These are phyloP conservation scores for Phytophthora citricola DNA, from an alignment of 352 stramenopile species.

Conservation along the genomic window DNA sequence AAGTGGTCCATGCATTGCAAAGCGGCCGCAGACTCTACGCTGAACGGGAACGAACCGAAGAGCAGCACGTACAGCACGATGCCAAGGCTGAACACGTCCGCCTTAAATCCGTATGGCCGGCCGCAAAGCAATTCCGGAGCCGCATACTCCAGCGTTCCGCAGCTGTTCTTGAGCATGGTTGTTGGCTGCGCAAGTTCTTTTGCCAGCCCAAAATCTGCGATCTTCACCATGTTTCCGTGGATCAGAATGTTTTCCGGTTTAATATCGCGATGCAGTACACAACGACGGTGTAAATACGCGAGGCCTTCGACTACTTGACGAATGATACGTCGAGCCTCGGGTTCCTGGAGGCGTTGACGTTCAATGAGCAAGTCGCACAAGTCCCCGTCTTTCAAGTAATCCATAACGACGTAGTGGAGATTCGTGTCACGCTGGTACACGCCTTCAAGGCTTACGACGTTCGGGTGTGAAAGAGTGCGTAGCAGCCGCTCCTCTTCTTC, in stretches of 20 bases:
- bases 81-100: slow-evolving; percentile 82
- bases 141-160: slow-evolving; percentile 81
- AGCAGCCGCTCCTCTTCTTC: slow-evolving; percentile 79
- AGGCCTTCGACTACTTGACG: slow-evolving; percentile 64
- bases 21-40: slow-evolving; percentile 68
- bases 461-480: slow-evolving; percentile 65
- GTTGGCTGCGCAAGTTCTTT: slow-evolving; percentile 60
- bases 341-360: slow-evolving; percentile 62
- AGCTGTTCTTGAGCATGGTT: slow-evolving; percentile 67
- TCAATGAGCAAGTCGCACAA: slow-evolving; percentile 80
- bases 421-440: slow-evolving; percentile 69
- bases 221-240: slow-evolving; percentile 73
- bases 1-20: slow-evolving; percentile 75
- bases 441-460: slow-evolving; percentile 70
- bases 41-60: slow-evolving; percentile 84
- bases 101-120: slow-evolving; percentile 75
- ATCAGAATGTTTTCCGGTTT: slow-evolving; percentile 88
- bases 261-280: slow-evolving; percentile 77
- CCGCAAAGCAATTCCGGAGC: slow-evolving; percentile 75
- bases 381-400: slow-evolving; percentile 80
- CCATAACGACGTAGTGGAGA: slow-evolving; percentile 87
- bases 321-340: slow-evolving; percentile 64
- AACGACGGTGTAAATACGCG: slow-evolving; percentile 68
- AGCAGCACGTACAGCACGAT: slow-evolving; percentile 84
- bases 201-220: slow-evolving; percentile 83